Percentiles rank a stretch among this genome's conserved stretches.
phyloP scores from a whole-genome alignment of 179 eudicot species.

The Drosera spatulata region DNA sequence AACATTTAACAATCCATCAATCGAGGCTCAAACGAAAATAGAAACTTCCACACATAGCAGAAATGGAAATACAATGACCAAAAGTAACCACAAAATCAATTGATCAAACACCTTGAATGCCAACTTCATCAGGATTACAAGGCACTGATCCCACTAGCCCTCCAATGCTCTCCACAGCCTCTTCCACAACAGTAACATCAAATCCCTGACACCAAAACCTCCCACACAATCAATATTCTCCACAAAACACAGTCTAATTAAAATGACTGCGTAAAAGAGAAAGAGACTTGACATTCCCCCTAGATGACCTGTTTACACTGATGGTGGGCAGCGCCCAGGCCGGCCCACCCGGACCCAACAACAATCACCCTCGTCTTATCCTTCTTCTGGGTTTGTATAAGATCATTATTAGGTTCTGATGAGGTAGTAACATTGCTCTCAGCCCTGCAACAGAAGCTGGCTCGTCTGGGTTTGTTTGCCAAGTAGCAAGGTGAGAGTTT shows the following conservation, averaged over 20 bases:
- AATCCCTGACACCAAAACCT: constrained; percentile 32
- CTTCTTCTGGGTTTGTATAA: constrained; percentile 1
- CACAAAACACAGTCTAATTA: too few relatives aligned
- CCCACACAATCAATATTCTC: not conserved
- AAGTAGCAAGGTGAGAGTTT: constrained; percentile 22
- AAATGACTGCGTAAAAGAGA: too few relatives aligned
- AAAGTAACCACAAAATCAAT: too few relatives aligned
- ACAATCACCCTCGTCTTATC: constrained; percentile 46
- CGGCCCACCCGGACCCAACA: constrained; percentile 77
- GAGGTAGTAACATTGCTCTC: constrained; percentile 17
- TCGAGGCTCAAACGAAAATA: too few relatives aligned
- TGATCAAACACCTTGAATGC: constrained; percentile 38
- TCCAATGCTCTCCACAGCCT: constrained; percentile 27
- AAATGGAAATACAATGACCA: too few relatives aligned
- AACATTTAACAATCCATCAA: too few relatives aligned
- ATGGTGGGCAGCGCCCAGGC: constrained; percentile 67
- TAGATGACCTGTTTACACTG: constrained; percentile 17
- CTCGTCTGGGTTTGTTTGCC: constrained; percentile 8
- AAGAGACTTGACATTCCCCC: too few relatives aligned
- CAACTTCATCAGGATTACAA: constrained; percentile 51
- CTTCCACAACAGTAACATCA: constrained; percentile 63
- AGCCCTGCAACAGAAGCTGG: constrained; percentile 30
- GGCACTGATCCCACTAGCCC: constrained; percentile 22
- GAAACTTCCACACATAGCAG: too few relatives aligned
- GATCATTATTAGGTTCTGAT: not conserved